Evolutionary conservation across 2,329 filamentous ascomycete species (phyloP), one percentile per base, ranked within the genome.

Genomic region (Ceratocystis diversiconidia): DNA sequence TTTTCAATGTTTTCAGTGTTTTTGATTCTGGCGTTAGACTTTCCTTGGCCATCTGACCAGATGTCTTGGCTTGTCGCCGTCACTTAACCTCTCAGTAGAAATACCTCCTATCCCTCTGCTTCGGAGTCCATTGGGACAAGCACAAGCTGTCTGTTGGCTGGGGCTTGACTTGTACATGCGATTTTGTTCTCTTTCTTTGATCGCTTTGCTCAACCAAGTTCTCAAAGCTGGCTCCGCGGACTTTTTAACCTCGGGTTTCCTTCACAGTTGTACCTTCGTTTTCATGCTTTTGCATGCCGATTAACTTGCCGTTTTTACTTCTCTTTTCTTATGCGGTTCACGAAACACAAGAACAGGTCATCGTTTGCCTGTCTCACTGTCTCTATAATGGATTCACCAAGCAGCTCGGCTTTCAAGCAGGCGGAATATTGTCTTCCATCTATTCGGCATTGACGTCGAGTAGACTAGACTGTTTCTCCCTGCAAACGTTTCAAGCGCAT

Each of bases 1-100:
- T 36, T 36, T 59, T 48, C 61, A 50, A 50, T 62, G 61, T 65
- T 65, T 65, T 65, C 63, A 65, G 63, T 44, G 55, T 65, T 65
- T 65, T 65, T 65, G 63, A 65, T 44, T 22, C 43, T 61, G 15
- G 7, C 25, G 15, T 25, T 41, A 32, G 55, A 43, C 55, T 44
- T 55, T 41, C 41, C 30, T 48, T 36, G 43, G 32, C 28, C 2
- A 65, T 65, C 55, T 36, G 44, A 30, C 41, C 12, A 50, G 63
- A 65, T 65, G 44, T 36, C 43, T 61, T 61, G 50, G 25, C n/a
- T 60, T 50, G 43, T 50, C 43, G 12, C 36, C 7, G 25, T 30
- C 55, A 30, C 63, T 65, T 61, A 65, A 50, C 55, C 57, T 46
- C 15, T 65, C 52, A 65, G 63, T 52, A 65, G 63, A 63, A 41